Base-by-base conservation (phyloP, 2,329 filamentous ascomycete genomes). In the Fusarium poae region DNA sequence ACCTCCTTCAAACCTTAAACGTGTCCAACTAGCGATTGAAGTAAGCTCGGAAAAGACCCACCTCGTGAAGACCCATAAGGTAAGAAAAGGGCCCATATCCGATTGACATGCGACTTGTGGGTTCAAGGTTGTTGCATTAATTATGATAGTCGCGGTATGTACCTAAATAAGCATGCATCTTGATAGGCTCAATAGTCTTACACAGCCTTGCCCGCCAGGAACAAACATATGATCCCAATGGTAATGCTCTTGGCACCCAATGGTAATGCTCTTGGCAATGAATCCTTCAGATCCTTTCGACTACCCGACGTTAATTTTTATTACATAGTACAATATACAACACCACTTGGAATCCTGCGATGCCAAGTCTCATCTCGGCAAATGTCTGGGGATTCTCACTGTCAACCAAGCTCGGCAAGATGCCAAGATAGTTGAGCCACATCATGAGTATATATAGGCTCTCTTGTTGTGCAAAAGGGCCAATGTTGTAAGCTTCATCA, bases 401-500 rank as follows among this genome's bases (percentile, higher is more conserved):
- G 3, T 20, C 21, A 27, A 11, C 16, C 18, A 56, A 15, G 18
- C 1, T 15, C 1, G 7, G 9, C 16, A 58, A 2, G 15, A 6
- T 7, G 10, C 10, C 2, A 3, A 7, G 21, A 25, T 3, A 12
- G 11, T 12, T 15, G 5, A 15, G 1, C 13, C 16, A 11, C 18
- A 7, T 2, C 11, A 15, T 16, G 2, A 21, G 2, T 11, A 10
- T 59, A 45, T 58, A 58, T 39, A 60, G 9, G 3, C 2, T 16
- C 4, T 27, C 2, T 11, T n/a, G 0, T 5, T 0, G 6, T 13
- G 0, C 18, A 0, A 1, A 2, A 35, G 3, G 2, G 4, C 2
- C 42, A 1, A 1, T 16, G 5, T 21, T 18, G 3, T 5, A 59
- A 34, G 27, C 25, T 2, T 27, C 21, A 44, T 18, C 32, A 9